Evolutionary conservation across 1,284 basidiomycete species (phyloP).

Genomic region (Cutaneotrichosporon spelunceum): DNA sequence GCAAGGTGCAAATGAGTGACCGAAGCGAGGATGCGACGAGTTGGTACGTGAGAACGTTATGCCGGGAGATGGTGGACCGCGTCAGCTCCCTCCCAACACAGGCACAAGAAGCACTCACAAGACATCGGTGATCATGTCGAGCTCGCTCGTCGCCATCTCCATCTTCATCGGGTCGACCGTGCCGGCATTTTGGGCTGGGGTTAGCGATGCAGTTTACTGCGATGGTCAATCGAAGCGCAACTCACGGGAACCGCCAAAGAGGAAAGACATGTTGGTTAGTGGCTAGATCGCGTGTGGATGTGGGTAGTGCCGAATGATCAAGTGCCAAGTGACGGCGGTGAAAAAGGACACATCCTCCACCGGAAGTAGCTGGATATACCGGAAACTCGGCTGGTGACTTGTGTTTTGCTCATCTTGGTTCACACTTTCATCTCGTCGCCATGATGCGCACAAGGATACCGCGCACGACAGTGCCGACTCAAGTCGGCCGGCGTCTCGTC

Average conservation of each 20-base stretch:
- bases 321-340: background rate
- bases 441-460: conserved; percentile 11
- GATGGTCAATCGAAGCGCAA: background rate
- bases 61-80: no score
- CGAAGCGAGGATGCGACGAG: no score
- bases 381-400: background rate
- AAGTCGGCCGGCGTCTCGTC: background rate
- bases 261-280: conserved; percentile 29
- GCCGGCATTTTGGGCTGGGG: conserved; percentile 29
- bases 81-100: conserved; percentile 1
- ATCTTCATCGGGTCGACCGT: conserved; percentile 48
- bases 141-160: conserved; percentile 52
- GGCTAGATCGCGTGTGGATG: background rate
- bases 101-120: conserved; percentile 37
- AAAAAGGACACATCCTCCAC: background rate
- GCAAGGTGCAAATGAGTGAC: conserved; percentile 1
- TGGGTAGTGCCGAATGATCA: conserved; percentile 3
- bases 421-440: background rate
- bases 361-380: background rate
- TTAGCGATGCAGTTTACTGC: background rate
- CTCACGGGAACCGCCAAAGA: conserved; percentile 33
- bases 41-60: no score
- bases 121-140: conserved; percentile 54
- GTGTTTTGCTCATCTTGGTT: background rate
- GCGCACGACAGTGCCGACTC: background rate